A percentile compares a stretch with the other conserved stretches of the same genome.
phyloP scores from a whole-genome alignment of 768 basidiomycete species.

The Pleurotus pulmonarius region DNA sequence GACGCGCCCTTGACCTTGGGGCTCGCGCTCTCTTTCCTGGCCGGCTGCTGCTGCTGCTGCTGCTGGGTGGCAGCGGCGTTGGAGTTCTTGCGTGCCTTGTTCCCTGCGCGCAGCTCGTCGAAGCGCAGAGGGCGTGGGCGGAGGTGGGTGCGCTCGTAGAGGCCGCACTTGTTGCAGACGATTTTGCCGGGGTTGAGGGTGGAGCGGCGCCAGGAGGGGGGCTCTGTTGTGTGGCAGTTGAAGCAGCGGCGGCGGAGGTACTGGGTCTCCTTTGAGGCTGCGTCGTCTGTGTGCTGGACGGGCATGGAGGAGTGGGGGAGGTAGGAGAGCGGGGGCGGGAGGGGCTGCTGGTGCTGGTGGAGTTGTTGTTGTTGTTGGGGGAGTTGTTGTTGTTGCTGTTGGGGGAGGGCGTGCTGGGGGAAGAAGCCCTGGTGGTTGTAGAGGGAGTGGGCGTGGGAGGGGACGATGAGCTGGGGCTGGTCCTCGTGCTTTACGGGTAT shows the following conservation, averaged over 20 bases:
- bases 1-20: slow-evolving; percentile 31
- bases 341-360: slow-evolving; percentile 41
- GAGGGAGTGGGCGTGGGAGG: slow-evolving; percentile 26
- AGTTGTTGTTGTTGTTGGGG: slow-evolving; percentile 24
- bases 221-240: slow-evolving; percentile 91
- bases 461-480: slow-evolving; percentile 10
- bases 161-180: slow-evolving; percentile 91
- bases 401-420: slow-evolving; percentile 56
- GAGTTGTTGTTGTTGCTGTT: slow-evolving; percentile 30
- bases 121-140: slow-evolving; percentile 81
- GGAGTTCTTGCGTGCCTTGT: slow-evolving; percentile 68
- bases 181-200: slow-evolving; percentile 91
- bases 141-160: slow-evolving; percentile 87
- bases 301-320: slow-evolving; percentile 49
- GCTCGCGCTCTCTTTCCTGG: slow-evolving; percentile 18
- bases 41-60: neutral
- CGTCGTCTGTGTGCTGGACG: slow-evolving; percentile 88
- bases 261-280: slow-evolving; percentile 87
- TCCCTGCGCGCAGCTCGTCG: slow-evolving; percentile 84
- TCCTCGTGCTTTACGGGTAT: slow-evolving; percentile 28
- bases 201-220: slow-evolving; percentile 82
- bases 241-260: slow-evolving; percentile 85
- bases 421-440: slow-evolving; percentile 26
- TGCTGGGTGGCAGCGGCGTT: slow-evolving; percentile 18
- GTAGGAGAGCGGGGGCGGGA: slow-evolving; percentile 24